Evolutionary conservation across 31 red algal species (phyloP).

Genomic region (Odonthalia washingtoniensis): DNA sequence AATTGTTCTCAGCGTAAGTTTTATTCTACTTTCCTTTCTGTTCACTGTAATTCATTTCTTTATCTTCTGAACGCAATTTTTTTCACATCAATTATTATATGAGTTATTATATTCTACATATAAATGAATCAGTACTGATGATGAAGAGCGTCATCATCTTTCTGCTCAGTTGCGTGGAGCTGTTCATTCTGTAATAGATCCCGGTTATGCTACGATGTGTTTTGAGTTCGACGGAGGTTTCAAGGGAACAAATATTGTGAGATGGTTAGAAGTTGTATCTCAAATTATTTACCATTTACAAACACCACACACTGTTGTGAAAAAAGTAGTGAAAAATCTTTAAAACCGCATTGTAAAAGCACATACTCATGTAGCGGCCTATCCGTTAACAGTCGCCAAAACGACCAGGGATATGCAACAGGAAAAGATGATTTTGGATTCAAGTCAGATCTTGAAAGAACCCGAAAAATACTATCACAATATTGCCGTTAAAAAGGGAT

Average conservation of each 20-base stretch:
- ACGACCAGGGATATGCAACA: conserved; percentile 56
- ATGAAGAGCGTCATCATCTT: conserved; percentile 32
- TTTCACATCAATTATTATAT: no score
- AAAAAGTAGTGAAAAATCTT: conserved; percentile 78
- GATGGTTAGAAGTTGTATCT: conserved; percentile 98
- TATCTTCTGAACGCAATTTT: not conserved
- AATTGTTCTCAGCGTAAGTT: conserved; percentile 41
- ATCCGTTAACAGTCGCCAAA: conserved; percentile 93
- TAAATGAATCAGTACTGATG: not conserved
- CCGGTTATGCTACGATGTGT: conserved; percentile 67
- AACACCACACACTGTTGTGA: conserved; percentile 70
- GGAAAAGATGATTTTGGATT: conserved; percentile 62
- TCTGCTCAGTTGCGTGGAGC: conserved; percentile 38
- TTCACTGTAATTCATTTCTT: not conserved
- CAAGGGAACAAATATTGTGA: conserved; percentile 72
- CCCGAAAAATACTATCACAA: conserved; percentile 65
- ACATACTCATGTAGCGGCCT: conserved; percentile 95
- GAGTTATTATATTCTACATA: no score
- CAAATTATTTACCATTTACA: conserved; percentile 98
- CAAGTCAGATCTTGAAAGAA: conserved; percentile 78
- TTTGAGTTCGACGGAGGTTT: conserved; percentile 76
- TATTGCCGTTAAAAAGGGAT: conserved; percentile 87
- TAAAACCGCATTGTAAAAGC: conserved; percentile 84
- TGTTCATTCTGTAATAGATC: conserved; percentile 39
- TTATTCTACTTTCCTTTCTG: not conserved